Evolutionary conservation across 2,329 filamentous ascomycete genomes (phyloP), one percentile per base, ranked within the genome.

Genomic region (Apiospora sp.): DNA sequence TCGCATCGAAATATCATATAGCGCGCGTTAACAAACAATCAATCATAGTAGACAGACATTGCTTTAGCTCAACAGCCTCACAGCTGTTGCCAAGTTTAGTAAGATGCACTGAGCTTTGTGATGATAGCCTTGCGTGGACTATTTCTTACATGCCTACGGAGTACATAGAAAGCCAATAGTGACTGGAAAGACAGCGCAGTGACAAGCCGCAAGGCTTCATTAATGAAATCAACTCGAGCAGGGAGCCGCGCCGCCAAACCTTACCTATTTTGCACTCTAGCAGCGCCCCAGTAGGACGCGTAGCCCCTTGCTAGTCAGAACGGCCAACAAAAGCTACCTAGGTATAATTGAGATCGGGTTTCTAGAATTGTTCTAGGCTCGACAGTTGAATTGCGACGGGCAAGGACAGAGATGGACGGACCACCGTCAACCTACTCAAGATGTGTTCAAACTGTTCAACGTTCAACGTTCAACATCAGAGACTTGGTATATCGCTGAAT

Each of bases 351-450:
- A 61, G 54, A 19, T 37, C 8, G 34, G 10, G 13, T n/a, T 64
- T 64, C 58, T 64, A 64, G 58, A 64, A 64, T 12, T 64, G 58
- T 64, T 64, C 58, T 64, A 64, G 58, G 30, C 58, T 64, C 34
- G 22, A 64, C 3, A 19, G 34, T 37, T 41, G 19, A 13, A 12
- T 41, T 64, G 58, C 37, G 34, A 64, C 58, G 58, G 58, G 13
- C 19, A 19, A 64, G 34, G 41, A 64, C 34, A 22, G 22, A 64
- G 34, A 41, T 64, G 19, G 30, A 64, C 22, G 19, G 30, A n/a
- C n/a, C n/a, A n/a, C n/a, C 34, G 16, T n/a, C 58, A 41, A 41
- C 34, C 24, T 13, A 41, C 3, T n/a, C 12, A 64, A 14, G 22
- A 41, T 37, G 4, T 41, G 34, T 41, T 64, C 58, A 22, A 30